Percentiles rank a stretch among this genome's conserved stretches.
These are phyloP conservation scores for Argentina anserina DNA, from an alignment of 306 rosid genomes.

Conservation along the genomic window DNA sequence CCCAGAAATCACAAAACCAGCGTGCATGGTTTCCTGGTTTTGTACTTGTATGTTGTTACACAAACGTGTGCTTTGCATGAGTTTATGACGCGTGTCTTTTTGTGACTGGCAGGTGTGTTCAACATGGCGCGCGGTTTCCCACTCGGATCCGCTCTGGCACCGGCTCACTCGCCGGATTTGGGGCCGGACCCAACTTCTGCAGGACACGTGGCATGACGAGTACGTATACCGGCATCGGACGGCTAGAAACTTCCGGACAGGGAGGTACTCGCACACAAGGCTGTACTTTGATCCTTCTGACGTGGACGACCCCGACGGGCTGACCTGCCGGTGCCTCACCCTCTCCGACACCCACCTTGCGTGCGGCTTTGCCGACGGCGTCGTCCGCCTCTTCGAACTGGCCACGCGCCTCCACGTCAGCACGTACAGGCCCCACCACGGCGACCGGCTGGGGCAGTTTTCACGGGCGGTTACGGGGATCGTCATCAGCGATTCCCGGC, in stretches of 20 bases:
- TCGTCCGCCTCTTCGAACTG: slow-evolving; percentile 65
- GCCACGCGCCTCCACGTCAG: slow-evolving; percentile 35
- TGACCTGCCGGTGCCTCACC: slow-evolving; percentile 64
- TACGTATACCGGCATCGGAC: slow-evolving; percentile 64
- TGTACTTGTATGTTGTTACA: too few relatives aligned
- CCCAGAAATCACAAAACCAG: neutral
- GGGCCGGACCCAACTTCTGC: slow-evolving; percentile 44
- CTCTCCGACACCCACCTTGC: slow-evolving; percentile 68
- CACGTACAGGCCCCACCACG: slow-evolving; percentile 43
- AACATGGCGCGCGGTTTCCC: slow-evolving; percentile 76
- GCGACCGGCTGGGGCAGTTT: slow-evolving; percentile 47
- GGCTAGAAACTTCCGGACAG: slow-evolving; percentile 43
- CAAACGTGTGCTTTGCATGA: neutral
- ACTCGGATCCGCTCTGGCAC: slow-evolving; percentile 61
- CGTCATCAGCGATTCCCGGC: slow-evolving; percentile 6
- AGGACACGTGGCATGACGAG: slow-evolving; percentile 63
- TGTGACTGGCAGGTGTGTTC: slow-evolving; percentile 62
- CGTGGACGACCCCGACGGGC: slow-evolving; percentile 28
- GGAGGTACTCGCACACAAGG: slow-evolving; percentile 13
- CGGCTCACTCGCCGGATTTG: slow-evolving; percentile 49
- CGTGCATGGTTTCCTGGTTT: neutral
- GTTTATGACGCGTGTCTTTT: neutral
- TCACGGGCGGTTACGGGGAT: slow-evolving; percentile 70
- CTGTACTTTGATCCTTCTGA: slow-evolving; percentile 44
- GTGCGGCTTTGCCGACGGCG: slow-evolving; percentile 78